Evolutionary conservation across 257 asterid species (phyloP), one percentile per base, ranked within the genome.

Genomic region (Lycium ferocissimum): DNA sequence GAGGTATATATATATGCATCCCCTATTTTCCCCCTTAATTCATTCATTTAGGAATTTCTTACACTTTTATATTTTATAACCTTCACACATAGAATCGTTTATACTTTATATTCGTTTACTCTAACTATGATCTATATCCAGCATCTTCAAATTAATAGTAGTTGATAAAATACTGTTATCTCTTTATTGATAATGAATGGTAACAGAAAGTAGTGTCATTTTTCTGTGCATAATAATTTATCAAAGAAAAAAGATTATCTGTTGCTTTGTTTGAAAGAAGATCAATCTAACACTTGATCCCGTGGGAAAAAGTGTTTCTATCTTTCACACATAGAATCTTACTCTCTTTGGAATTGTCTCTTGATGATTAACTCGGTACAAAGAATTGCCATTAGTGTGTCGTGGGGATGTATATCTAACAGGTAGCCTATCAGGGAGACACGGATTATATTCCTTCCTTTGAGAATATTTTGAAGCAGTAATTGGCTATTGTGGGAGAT

Each of bases 331-430:
- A 26, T 26, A 26, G 33, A 26, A 9, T 62, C 15, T 22, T 22
- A 22, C 43, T 75, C 12, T 49, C 22, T 67, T 67, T 4, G 22
- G 2, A 47, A 75, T 49, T 12, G 81, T 49, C 13, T 13, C 81
- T 51, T 49, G 81, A 15, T 51, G 2, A 45, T 47, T 47, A 49
- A 75, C 43, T 12, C 18, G 13, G 43, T 75, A 47, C 43, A 6
- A 22, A 43, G 81, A 70, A 75, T 49, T 75, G 81, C 57, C 81
- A 47, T 12, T 49, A 49, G 13, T 49, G 81, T 75, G 81, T 47
- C 81, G 3, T 22, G 61, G 13, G 61, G 62, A 75, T 75, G 81
- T 75, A 75, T 49, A 49, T 75, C 81, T 47, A 49, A 75, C 61
- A 75, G 81, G 13, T 49, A 75, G 62, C 81, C 20, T 75, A 22